Evolutionary conservation across 805 yeast species (phyloP), one percentile per base, ranked within the genome.

Genomic region (Sugiyamaella floridensis): DNA sequence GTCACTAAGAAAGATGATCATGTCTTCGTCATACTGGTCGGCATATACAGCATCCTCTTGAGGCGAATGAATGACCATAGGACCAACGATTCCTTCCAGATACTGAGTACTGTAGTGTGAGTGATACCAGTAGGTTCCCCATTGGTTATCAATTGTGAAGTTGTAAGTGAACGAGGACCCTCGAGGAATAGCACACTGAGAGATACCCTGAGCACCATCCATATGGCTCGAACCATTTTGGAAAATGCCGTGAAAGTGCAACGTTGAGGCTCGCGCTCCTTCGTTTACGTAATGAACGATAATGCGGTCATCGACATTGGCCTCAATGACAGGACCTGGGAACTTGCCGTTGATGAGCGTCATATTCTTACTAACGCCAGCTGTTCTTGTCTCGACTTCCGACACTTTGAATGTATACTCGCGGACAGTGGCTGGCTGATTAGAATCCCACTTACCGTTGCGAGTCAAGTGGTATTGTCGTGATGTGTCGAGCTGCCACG

Each of bases 121-220:
- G 56, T 79, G 84, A 61, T 78, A 79, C 83, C 83, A 79, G 49
- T 66, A 75, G 0, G 81, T 73, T 0, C 84, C 84, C 28, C 67
- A 62, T 51, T 76, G 79, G 46, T 66, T 65, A 1, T 58, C 63
- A 2, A 70, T 63, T 15, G 70, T 70, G 60, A 79, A 78, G 43
- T 66, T 60, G 56, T 79, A 76, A 0, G 69, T 64, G 61, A 71
- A 77, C 2, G 65, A 52, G 7, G 61, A 65, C 0, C 78, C 79
- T 9, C 75, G 71, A 6, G 63, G 63, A n/a, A 79, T 75, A 1
- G 79, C 76, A 49, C 78, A 73, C 56, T 79, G 82, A 7, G 80
- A 75, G 40, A 78, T 67, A 2, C 74, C 77, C 0, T 75, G 67
- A 1, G 74, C 78, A 15, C 84, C 84, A 52, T 79, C 84, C 56